Evolutionary conservation across 768 basidiomycete species (phyloP), one percentile per base, ranked within the genome.

Genomic region (Leucosporidium yakuticum): DNA sequence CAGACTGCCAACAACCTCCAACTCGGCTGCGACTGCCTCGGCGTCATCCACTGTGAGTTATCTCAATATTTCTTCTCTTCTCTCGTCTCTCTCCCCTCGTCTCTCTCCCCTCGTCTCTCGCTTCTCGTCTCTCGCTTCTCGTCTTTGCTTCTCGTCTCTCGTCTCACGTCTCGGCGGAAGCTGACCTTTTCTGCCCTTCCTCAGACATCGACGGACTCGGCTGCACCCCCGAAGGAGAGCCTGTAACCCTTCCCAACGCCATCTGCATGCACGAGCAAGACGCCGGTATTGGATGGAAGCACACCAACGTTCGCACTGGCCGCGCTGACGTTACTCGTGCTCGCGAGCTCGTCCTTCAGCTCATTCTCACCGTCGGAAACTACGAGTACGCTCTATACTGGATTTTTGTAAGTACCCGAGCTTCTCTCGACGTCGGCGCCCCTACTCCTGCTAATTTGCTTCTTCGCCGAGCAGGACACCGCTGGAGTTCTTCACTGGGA

Each of bases 301-400:
- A 76, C 73, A 78, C 76, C 63, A 76, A 79, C 70, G 74, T 70
- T 70, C 70, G 77, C 44, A 74, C 75, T 11, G 74, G 73, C 32
- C 57, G 55, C 2, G 72, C 77, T 1, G 61, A 73, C 17, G 75
- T 77, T 36, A 69, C 70, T n/a, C 70, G 78, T 20, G 56, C 61
- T 47, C 68, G 77, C 47, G 72, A 74, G 23, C 71, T 79, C 17
- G 70, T 78, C 51, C 64, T 78, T 50, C 76, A 76, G 51, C 70
- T 64, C 36, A 74, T 79, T 67, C 65, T 74, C 59, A 77, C 76
- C 14, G 77, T 78, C 7, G 78, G 69, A 44, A 78, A 79, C 65
- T 77, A 77, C 65, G 72, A 49, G 8, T 32, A 56, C 8, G 55
- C 31, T 2, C 31, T 56, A 4, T 20, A 51, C 29, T 61, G 60